Conservation (phyloP, 805 yeast genomes). For the Brettanomyces custersianus region DNA sequence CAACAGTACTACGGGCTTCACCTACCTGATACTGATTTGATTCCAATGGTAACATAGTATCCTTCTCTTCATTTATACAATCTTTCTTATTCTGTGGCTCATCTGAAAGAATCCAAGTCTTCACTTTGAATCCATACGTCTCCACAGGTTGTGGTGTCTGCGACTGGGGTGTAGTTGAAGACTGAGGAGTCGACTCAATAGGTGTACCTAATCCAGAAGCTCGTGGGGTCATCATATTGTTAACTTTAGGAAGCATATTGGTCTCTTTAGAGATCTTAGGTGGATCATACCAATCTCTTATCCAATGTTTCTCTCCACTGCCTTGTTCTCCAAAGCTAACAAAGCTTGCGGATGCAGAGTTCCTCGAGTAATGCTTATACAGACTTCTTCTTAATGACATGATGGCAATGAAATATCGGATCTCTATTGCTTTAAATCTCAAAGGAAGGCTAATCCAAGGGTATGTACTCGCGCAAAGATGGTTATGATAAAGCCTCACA, state of each 20-base stretch:
- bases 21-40: not conserved
- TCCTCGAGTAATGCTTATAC: constrained; percentile 24
- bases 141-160: constrained; percentile 21
- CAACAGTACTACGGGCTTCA: constrained; percentile 13
- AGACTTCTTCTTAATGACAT: constrained; percentile 28
- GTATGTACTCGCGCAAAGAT: no score
- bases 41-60: constrained; percentile 1
- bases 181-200: constrained; percentile 17
- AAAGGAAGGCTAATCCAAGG: no score
- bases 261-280: constrained; percentile 8
- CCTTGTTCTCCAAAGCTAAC: constrained; percentile 10
- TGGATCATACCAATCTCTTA: constrained; percentile 26
- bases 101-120: constrained; percentile 24
- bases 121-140: constrained; percentile 24
- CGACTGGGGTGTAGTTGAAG: constrained; percentile 12
- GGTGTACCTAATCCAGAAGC: constrained; percentile 16
- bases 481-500: no score
- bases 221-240: constrained; percentile 5
- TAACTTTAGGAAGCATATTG: constrained; percentile 1
- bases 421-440: no score
- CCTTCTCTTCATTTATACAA: constrained; percentile 4
- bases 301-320: constrained; percentile 22
- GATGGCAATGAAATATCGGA: not conserved
- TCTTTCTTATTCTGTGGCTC: not conserved
- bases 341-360: constrained; percentile 17